phyloP scores from a whole-genome alignment of 169 alveolate species.

The Theileria equi region DNA sequence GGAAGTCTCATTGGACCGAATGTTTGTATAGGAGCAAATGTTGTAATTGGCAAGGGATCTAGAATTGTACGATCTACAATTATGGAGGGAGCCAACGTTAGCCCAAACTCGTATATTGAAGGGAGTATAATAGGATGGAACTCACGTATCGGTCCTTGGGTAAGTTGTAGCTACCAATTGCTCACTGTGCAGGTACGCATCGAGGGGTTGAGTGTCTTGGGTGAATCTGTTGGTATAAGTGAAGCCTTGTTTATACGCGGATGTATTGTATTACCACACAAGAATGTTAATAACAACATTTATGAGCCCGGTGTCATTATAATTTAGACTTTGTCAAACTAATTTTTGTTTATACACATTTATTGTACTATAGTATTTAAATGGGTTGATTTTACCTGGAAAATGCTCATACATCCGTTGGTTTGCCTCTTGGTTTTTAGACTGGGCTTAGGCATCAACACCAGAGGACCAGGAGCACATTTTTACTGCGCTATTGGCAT shows the following conservation, averaged over 20 bases:
- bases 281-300: conserved; percentile 28
- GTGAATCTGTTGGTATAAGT: conserved; percentile 35
- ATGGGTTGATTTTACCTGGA: too few relatives aligned
- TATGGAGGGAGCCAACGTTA: conserved; percentile 68
- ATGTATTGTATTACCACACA: conserved; percentile 61
- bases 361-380: too few relatives aligned
- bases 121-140: conserved; percentile 65
- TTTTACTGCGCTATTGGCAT: conserved; percentile 41
- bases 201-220: conserved; percentile 58
- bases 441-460: not conserved
- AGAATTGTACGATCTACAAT: conserved; percentile 84
- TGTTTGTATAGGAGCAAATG: conserved; percentile 89
- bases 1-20: conserved; percentile 89
- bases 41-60: conserved; percentile 89
- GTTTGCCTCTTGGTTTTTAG: not conserved
- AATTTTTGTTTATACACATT: not conserved
- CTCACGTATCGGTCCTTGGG: conserved; percentile 45
- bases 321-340: conserved; percentile 6
- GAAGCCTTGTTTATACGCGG: conserved; percentile 52
- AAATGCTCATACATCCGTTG: too few relatives aligned
- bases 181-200: conserved; percentile 26
- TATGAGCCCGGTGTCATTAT: conserved; percentile 51
- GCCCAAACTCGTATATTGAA: conserved; percentile 28
- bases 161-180: not conserved
- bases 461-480: conserved; percentile 7